phyloP scores from a whole-genome alignment of 148 eudicot genomes.

The Heliosperma pusillum region DNA sequence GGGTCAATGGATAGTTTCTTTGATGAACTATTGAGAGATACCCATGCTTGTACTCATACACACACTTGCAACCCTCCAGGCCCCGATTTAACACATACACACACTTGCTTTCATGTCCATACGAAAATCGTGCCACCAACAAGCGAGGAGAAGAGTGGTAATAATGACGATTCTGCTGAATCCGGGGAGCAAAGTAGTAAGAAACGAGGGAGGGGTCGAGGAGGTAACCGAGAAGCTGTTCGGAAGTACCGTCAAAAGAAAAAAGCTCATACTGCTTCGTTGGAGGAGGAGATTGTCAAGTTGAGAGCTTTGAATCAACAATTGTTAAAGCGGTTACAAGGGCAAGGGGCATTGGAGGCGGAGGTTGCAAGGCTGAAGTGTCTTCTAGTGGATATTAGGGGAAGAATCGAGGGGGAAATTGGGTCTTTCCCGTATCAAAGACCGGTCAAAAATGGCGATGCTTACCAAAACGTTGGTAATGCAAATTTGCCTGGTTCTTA shows the following conservation, averaged over 20 bases:
- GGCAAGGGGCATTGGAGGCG: conserved; percentile 73
- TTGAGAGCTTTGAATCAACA: conserved; percentile 81
- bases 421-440: conserved; percentile 94
- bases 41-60: conserved; percentile 85
- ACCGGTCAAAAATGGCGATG: conserved; percentile 45
- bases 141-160: conserved; percentile 49
- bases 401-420: conserved; percentile 90
- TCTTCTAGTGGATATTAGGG: conserved; percentile 88
- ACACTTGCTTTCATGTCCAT: conserved; percentile 89
- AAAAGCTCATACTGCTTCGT: conserved; percentile 75
- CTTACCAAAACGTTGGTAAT: conserved; percentile 41
- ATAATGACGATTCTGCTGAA: conserved; percentile 71
- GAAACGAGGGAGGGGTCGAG: conserved; percentile 60
- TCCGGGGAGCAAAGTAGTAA: conserved; percentile 54
- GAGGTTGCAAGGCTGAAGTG: conserved; percentile 88
- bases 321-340: conserved; percentile 71
- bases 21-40: conserved; percentile 63
- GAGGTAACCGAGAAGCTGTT: conserved; percentile 87
- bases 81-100: conserved; percentile 80
- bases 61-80: conserved; percentile 94
- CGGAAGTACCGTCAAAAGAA: conserved; percentile 93
- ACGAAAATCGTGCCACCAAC: conserved; percentile 65
- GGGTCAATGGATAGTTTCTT: conserved; percentile 78
- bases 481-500: conserved; percentile 46
- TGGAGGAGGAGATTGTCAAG: conserved; percentile 86